phyloP scores from a whole-genome alignment of 257 asterid genomes.

The Solanum chmielewskii region DNA sequence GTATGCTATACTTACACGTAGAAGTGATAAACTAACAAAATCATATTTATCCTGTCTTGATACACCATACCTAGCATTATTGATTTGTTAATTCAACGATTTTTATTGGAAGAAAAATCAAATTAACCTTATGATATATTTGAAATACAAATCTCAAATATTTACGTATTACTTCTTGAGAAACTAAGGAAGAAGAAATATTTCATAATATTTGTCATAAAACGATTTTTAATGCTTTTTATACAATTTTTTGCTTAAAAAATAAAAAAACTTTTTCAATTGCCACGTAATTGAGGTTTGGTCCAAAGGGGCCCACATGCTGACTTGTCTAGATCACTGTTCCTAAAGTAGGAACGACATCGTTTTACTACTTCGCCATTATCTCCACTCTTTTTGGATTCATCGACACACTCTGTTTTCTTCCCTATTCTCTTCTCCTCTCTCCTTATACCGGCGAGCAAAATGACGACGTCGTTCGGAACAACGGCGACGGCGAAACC shows the following conservation, averaged over 20 bases:
- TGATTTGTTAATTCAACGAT: neutral
- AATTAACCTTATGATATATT: neutral
- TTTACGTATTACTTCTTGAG: neutral
- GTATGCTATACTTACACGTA: neutral
- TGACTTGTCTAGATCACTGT: conserved; percentile 7
- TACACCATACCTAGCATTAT: no score
- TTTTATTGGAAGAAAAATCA: neutral
- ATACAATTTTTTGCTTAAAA: no score
- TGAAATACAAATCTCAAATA: neutral
- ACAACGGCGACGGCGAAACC: conserved; percentile 8
- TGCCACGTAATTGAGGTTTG: neutral
- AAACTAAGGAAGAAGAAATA: no score
- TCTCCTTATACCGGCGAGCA: neutral
- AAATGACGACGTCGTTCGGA: conserved; percentile 70
- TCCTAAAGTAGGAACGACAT: conserved; percentile 11
- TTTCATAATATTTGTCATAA: no score
- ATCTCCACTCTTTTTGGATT: conserved; percentile 26
- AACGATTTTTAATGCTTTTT: no score
- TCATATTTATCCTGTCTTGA: neutral
- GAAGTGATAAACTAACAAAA: neutral
- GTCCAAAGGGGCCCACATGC: conserved; percentile 3
- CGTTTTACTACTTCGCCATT: conserved; percentile 6
- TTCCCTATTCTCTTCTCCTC: conserved; percentile 8
- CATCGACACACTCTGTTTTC: conserved; percentile 32
- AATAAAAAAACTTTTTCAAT: neutral